Conservation (phyloP, 2,329 filamentous ascomycete species). For the Alternaria infectoria region DNA sequence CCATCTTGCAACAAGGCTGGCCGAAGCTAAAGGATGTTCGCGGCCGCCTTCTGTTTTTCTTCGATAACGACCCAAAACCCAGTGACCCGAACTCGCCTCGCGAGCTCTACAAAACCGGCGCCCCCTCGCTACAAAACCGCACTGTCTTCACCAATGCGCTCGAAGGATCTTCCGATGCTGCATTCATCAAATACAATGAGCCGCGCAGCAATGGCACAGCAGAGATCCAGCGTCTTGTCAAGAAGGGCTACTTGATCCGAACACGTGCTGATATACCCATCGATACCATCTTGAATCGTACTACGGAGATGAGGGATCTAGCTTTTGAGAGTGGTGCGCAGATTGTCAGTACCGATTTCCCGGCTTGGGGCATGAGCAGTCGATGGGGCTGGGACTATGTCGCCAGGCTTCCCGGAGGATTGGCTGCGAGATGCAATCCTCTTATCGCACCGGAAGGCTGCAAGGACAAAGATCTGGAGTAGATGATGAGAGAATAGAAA, state of each 20-base stretch:
- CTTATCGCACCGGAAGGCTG: constrained; percentile 46
- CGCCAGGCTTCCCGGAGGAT: constrained; percentile 37
- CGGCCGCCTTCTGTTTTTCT: constrained; percentile 58
- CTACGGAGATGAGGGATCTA: constrained; percentile 52
- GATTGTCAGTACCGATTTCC: constrained; percentile 59
- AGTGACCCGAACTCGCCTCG: constrained; percentile 38
- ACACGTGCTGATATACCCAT: constrained; percentile 57
- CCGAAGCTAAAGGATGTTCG: constrained; percentile 54
- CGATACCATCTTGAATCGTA: constrained; percentile 50
- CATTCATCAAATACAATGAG: constrained; percentile 60
- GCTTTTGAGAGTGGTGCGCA: constrained; percentile 58
- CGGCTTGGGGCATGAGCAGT: constrained; percentile 54
- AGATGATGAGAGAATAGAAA: neutral
- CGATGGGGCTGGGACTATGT: constrained; percentile 58
- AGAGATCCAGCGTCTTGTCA: constrained; percentile 54
- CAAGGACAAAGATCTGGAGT: constrained; percentile 33
- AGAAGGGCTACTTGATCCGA: constrained; percentile 58
- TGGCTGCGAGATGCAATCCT: constrained; percentile 48
- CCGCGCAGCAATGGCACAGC: constrained; percentile 45
- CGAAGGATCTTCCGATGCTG: constrained; percentile 55
- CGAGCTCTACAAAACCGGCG: constrained; percentile 48
- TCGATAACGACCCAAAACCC: constrained; percentile 56
- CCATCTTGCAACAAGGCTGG: constrained; percentile 57
- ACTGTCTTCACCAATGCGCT: constrained; percentile 58
- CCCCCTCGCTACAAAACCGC: constrained; percentile 51